A percentile compares a stretch with the other conserved stretches of the same genome.
Conservation (phyloP, 2,329 filamentous ascomycete species). For the Stachybotrys chartarum region DNA sequence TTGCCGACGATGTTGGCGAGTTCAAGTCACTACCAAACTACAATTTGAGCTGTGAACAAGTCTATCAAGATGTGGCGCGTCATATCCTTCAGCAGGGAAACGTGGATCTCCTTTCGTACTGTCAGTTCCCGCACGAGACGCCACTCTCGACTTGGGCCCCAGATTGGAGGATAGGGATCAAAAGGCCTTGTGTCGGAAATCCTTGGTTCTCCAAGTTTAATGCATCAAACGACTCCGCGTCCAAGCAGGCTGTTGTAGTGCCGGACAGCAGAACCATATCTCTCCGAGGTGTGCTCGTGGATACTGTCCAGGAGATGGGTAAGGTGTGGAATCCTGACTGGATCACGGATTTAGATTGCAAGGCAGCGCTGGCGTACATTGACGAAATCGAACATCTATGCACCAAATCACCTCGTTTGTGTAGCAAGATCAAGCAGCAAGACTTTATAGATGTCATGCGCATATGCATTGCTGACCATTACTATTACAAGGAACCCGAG, state of each 20-base stretch:
- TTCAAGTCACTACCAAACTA: conserved; percentile 4
- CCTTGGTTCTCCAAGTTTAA: conserved; percentile 4
- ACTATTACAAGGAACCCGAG: background rate
- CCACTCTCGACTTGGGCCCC: conserved; percentile 7
- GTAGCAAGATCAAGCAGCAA: background rate
- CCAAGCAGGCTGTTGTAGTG: background rate
- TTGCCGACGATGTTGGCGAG: conserved; percentile 1
- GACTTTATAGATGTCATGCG: conserved; percentile 3
- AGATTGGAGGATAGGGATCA: conserved; percentile 9
- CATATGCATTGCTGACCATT: conserved; percentile 1
- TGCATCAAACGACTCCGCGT: conserved; percentile 1
- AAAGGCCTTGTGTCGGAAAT: conserved; percentile 2
- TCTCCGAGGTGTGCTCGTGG: conserved; percentile 2
- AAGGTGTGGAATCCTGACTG: conserved; percentile 8
- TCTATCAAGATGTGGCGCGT: conserved; percentile 5
- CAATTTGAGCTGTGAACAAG: conserved; percentile 4
- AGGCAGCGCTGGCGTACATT: background rate
- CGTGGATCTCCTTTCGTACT: conserved; percentile 5
- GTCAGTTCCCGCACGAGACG: conserved; percentile 5
- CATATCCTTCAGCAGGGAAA: conserved; percentile 4
- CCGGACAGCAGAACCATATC: background rate
- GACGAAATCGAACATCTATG: conserved; percentile 3
- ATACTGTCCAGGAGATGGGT: conserved; percentile 4
- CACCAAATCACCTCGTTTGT: conserved; percentile 3
- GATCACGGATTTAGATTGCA: conserved; percentile 1